Conservation (phyloP, 2,329 filamentous ascomycete species). For the Neopestalotiopsis clavispora region DNA sequence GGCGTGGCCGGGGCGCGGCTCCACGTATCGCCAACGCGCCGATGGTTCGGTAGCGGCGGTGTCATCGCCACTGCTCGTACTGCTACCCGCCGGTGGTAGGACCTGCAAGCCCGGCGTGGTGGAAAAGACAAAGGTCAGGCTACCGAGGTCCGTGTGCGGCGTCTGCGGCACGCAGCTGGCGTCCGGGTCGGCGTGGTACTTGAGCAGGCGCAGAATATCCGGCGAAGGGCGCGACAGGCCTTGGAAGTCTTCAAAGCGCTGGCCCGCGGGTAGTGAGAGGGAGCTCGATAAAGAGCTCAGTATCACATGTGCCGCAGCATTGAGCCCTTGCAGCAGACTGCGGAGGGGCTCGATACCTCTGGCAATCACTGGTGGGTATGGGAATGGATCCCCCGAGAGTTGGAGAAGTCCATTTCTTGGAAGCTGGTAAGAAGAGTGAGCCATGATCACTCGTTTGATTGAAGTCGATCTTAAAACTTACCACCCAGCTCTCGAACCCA, state of each 20-base stretch:
- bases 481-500: slow-evolving; percentile 15
- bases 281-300: not conserved
- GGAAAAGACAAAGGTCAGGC: not conserved
- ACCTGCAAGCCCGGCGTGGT: slow-evolving; percentile 2
- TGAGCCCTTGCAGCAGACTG: not conserved
- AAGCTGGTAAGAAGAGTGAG: not conserved
- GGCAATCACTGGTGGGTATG: slow-evolving; percentile 1
- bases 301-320: not conserved
- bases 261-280: not conserved
- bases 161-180: not conserved
- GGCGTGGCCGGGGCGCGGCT: not conserved
- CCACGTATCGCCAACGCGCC: not conserved
- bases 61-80: not conserved
- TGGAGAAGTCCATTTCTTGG: slow-evolving; percentile 12
- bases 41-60: not conserved
- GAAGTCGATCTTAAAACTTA: not conserved
- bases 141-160: not conserved
- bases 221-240: not conserved
- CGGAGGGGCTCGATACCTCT: not conserved
- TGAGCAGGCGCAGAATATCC: slow-evolving; percentile 1
- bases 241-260: slow-evolving; percentile 2
- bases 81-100: not conserved
- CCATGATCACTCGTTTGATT: not conserved
- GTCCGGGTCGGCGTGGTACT: not conserved
- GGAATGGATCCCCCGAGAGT: not conserved